phyloP scores from a whole-genome alignment of 176 grass and related monocot species.

The Neostapfia colusana region DNA sequence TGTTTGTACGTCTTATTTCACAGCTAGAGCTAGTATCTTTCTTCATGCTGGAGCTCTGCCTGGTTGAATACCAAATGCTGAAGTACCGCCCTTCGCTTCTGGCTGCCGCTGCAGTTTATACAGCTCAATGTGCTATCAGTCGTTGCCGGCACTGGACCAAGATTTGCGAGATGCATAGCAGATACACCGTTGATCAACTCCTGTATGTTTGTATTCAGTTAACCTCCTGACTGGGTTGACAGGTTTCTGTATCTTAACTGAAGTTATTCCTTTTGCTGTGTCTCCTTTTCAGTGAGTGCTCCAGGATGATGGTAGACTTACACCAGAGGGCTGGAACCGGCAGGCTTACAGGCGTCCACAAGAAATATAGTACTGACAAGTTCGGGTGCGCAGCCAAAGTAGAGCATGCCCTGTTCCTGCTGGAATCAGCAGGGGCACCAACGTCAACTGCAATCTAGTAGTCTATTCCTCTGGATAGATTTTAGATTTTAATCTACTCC shows the following conservation, averaged over 20 bases:
- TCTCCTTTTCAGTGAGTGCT: constrained; percentile 58
- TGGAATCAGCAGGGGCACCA: constrained; percentile 35
- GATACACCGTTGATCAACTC: constrained; percentile 76
- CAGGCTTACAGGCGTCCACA: constrained; percentile 66
- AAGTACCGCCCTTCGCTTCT: constrained; percentile 72
- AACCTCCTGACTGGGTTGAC: constrained; percentile 4
- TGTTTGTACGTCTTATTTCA: constrained; percentile 13
- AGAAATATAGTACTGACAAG: constrained; percentile 72
- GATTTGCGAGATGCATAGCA: constrained; percentile 62
- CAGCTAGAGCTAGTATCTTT: constrained; percentile 79
- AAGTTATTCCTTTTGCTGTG: not conserved
- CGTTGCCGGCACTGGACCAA: constrained; percentile 64
- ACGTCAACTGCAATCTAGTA: constrained; percentile 17
- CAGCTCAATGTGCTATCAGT: constrained; percentile 74
- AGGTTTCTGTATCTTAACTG: constrained; percentile 3
- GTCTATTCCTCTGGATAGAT: constrained; percentile 38
- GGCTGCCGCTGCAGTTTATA: constrained; percentile 79
- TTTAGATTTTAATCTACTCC: constrained; percentile 24
- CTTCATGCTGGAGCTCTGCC: constrained; percentile 79
- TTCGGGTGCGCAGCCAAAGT: constrained; percentile 67
- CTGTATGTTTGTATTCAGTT: constrained; percentile 55
- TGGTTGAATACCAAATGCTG: constrained; percentile 85
- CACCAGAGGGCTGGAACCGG: constrained; percentile 68
- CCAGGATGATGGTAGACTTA: constrained; percentile 75
- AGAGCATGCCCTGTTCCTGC: constrained; percentile 63